phyloP scores from a whole-genome alignment of 768 basidiomycete genomes.

The Naematelia aurantialba region DNA sequence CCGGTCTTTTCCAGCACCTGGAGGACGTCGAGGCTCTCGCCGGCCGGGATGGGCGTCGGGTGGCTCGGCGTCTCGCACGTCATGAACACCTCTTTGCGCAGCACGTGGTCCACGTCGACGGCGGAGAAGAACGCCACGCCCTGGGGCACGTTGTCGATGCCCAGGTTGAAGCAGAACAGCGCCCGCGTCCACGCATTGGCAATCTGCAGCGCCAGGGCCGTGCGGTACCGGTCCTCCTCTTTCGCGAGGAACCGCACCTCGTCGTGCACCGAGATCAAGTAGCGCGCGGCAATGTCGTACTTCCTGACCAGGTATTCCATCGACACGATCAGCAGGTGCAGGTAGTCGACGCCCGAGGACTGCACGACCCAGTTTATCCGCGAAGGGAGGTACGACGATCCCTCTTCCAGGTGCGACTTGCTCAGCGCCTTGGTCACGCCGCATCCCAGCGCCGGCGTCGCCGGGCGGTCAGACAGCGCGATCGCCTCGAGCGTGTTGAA shows the following conservation, averaged over 20 bases:
- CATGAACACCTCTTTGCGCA: constrained; percentile 96
- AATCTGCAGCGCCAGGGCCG: constrained; percentile 85
- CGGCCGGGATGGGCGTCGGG: constrained; percentile 71
- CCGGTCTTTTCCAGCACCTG: constrained; percentile 64
- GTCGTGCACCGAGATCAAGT: constrained; percentile 95
- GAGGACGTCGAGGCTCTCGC: constrained; percentile 76
- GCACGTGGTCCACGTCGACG: constrained; percentile 83
- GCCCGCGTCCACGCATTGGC: constrained; percentile 93
- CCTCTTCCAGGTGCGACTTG: constrained; percentile 69
- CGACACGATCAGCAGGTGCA: constrained; percentile 89
- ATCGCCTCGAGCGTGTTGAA: constrained; percentile 98
- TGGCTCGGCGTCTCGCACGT: constrained; percentile 92
- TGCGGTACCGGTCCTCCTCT: constrained; percentile 85
- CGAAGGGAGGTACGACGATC: constrained; percentile 82
- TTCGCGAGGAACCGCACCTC: constrained; percentile 89
- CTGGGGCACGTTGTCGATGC: constrained; percentile 93
- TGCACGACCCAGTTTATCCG: constrained; percentile 99
- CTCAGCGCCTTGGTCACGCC: constrained; percentile 90
- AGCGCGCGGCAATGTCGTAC: constrained; percentile 83
- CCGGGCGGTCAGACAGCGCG: constrained; percentile 76
- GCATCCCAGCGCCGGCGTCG: constrained; percentile 89
- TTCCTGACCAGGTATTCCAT: constrained; percentile 81
- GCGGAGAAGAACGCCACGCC: constrained; percentile 96
- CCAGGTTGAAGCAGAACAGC: constrained; percentile 84
- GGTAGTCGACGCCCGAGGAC: constrained; percentile 95